Evolutionary conservation across 106 monocot species (phyloP).

Genomic region (Acanthochlamys bracteata): DNA sequence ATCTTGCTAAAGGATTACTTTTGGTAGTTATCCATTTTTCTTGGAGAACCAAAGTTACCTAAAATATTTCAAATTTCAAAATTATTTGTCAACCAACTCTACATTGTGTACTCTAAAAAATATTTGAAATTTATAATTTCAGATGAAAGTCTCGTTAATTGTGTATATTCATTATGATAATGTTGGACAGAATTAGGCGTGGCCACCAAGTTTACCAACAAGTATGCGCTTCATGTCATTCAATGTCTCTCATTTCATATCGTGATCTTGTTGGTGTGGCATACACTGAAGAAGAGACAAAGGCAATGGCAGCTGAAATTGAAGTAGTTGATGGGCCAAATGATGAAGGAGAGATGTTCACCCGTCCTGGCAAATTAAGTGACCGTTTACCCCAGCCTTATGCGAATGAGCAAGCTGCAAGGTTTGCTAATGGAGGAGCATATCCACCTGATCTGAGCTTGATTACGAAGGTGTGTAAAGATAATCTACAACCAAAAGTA

Average conservation of each 20-base stretch:
- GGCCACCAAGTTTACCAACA: conserved; percentile 76
- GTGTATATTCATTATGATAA: background rate
- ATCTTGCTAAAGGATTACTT: no score
- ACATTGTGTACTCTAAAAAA: no score
- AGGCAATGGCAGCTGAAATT: conserved; percentile 88
- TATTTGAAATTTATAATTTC: no score
- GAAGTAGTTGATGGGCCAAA: conserved; percentile 80
- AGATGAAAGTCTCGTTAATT: background rate
- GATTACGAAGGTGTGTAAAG: conserved; percentile 50
- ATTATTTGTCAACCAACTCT: no score
- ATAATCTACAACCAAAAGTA: background rate
- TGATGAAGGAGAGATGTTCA: conserved; percentile 80
- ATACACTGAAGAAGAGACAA: conserved; percentile 81
- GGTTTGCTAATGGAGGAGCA: conserved; percentile 74
- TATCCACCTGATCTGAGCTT: conserved; percentile 74
- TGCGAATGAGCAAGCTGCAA: conserved; percentile 64
- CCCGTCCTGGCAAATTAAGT: conserved; percentile 68
- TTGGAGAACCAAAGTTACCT: no score
- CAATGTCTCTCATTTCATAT: conserved; percentile 67
- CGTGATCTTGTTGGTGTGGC: conserved; percentile 86
- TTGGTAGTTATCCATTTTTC: no score
- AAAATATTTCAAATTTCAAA: no score
- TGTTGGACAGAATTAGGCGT: conserved; percentile 50
- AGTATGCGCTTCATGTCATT: conserved; percentile 69
- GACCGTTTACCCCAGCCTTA: conserved; percentile 78